Percentiles rank a stretch among this genome's conserved stretches.
These are phyloP conservation scores for Alternaria panax DNA, from an alignment of 2,329 filamentous ascomycete genomes.

Conservation along the genomic window DNA sequence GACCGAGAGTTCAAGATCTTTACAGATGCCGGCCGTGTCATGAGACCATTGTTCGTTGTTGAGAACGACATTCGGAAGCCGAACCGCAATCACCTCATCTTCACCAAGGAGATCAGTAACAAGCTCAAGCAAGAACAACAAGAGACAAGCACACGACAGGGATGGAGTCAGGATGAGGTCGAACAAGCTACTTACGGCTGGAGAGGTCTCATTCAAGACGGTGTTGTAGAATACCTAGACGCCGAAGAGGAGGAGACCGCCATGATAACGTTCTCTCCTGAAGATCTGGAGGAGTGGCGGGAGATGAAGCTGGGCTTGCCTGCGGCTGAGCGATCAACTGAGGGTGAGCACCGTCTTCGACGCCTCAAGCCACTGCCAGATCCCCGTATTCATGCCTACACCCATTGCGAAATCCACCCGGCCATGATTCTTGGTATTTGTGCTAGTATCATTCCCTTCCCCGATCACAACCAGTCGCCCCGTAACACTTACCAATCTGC, in stretches of 20 bases:
- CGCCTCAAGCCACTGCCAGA: slow-evolving; percentile 90
- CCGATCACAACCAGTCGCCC: slow-evolving; percentile 98
- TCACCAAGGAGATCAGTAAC: slow-evolving; percentile 80
- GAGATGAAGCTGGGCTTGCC: slow-evolving; percentile 54
- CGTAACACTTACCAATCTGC: slow-evolving; percentile 99
- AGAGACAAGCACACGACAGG: slow-evolving; percentile 62
- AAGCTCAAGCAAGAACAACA: slow-evolving; percentile 77
- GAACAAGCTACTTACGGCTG: slow-evolving; percentile 77
- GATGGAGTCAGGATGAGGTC: slow-evolving; percentile 67
- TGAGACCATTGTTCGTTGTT: slow-evolving; percentile 91
- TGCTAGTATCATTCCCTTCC: slow-evolving; percentile 99
- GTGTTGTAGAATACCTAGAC: slow-evolving; percentile 94
- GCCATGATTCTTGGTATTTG: slow-evolving; percentile 99
- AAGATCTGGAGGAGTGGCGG: slow-evolving; percentile 77
- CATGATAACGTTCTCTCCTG: slow-evolving; percentile 99
- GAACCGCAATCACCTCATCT: slow-evolving; percentile 77
- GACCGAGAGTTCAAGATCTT: slow-evolving; percentile 99
- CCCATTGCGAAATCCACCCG: slow-evolving; percentile 98
- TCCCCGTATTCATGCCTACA: slow-evolving; percentile 88
- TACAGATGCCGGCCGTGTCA: slow-evolving; percentile 94
- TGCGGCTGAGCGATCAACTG: slow-evolving; percentile 53
- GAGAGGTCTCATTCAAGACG: slow-evolving; percentile 82
- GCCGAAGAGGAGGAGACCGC: slow-evolving; percentile 98
- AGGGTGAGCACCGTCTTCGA: slow-evolving; percentile 79
- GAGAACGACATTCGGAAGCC: slow-evolving; percentile 80